Base-by-base conservation (phyloP, 257 asterid genomes). In the Solanum pinnatisectum region DNA sequence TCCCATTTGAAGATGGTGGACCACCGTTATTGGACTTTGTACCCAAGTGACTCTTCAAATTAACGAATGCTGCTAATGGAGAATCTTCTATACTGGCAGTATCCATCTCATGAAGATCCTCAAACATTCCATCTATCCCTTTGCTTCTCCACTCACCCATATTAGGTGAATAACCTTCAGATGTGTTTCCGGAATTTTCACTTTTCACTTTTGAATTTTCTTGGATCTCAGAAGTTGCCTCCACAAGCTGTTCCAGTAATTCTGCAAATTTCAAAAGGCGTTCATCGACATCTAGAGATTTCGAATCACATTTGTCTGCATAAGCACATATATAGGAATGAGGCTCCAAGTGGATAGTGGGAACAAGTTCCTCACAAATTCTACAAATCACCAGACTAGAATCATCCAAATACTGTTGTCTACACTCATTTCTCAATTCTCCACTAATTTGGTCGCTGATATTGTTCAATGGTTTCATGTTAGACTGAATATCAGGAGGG, bases 41-140 rank as follows among this genome's bases (percentile, higher is more conserved):
- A 77, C 95, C 93, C 91, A 93, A 92, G 90, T 95, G 95, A 87
- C 92, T 93, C 90, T 92, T 95, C 92, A 94, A 89, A 94, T 92
- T 94, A 87, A 91, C 89, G 67, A 92, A 88, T 84, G 92, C 92
- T 87, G 94, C 90, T 56, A 93, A 85, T 83, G 92, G 98, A 88
- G 94, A 91, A 90, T 97, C 99, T 89, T 95, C 98, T 87, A 97
- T 92, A 92, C 96, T 92, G 87, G 99, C 98, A 87, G 98, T 97
- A 90, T 97, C 99, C 97, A 96, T 97, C 93, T 94, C 99, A 90
- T 95, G 99, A 91, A 97, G 98, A 89, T 96, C 98, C 92, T 97
- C 98, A 93, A 97, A 91, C 97, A 97, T 94, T 88, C 92, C 98
- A 92, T 96, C 95, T 93, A 95, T 92, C 81, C 96, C 98, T 89